Evolutionary conservation across 2,329 filamentous ascomycete species (phyloP).

Genomic region (Pseudogymnoascus sp.): DNA sequence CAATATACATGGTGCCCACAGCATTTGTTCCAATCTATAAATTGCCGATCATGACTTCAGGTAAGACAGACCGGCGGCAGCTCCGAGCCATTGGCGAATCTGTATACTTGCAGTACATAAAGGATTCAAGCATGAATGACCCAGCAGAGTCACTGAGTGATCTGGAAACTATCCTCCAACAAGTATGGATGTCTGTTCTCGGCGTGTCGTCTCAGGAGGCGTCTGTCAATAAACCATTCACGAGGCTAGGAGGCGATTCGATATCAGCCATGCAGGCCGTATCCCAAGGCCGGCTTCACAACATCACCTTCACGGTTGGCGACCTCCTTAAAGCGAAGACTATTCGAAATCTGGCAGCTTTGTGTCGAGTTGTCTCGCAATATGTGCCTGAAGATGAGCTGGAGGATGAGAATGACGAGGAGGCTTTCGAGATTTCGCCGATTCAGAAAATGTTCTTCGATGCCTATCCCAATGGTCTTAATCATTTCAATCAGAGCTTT

Average conservation of each 20-base stretch:
- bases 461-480: conserved; percentile 11
- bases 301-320: conserved; percentile 15
- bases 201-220: neutral
- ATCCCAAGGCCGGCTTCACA: conserved; percentile 10
- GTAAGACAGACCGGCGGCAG: conserved; percentile 13
- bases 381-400: neutral
- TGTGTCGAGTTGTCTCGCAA: neutral
- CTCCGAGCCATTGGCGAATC: neutral
- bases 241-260: conserved; percentile 16
- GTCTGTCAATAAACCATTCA: conserved; percentile 11
- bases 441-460: conserved; percentile 24
- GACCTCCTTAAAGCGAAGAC: conserved; percentile 18
- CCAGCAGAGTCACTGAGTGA: neutral
- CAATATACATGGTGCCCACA: conserved; percentile 19
- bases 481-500: conserved; percentile 25
- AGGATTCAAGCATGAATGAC: conserved; percentile 15
- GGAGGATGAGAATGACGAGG: conserved; percentile 8
- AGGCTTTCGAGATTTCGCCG: conserved; percentile 20
- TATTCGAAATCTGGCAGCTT: conserved; percentile 10
- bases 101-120: neutral
- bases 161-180: neutral
- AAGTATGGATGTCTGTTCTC: neutral
- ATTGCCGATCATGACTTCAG: conserved; percentile 13
- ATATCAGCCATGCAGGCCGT: conserved; percentile 21
- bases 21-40: neutral